phyloP scores from a whole-genome alignment of 2,329 filamentous ascomycete genomes.

The Triangularia verruculosa region DNA sequence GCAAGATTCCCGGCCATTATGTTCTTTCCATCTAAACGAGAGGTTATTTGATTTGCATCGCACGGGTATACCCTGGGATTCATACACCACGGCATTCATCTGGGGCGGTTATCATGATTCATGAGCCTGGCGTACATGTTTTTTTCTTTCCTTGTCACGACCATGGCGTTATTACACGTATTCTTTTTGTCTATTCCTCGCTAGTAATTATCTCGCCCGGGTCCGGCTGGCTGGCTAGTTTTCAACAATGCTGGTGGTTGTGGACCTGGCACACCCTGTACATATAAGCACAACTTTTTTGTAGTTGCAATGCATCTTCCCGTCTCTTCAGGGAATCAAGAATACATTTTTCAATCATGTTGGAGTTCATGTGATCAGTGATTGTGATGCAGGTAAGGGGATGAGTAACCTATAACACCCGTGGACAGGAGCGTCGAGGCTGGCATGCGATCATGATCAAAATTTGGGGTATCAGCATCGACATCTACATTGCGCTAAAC shows the following conservation, averaged over 20 bases:
- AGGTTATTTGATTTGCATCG: constrained; percentile 27
- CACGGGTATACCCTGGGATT: constrained; percentile 19
- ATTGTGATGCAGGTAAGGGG: background rate
- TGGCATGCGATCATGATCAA: background rate
- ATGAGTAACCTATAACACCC: no score
- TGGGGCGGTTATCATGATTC: constrained; percentile 25
- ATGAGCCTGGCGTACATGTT: constrained; percentile 14
- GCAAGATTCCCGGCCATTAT: constrained; percentile 71
- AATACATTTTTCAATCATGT: background rate
- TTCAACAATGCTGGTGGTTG: background rate
- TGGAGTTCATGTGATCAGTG: background rate
- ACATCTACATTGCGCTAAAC: background rate
- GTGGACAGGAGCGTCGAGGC: background rate
- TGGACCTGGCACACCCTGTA: background rate
- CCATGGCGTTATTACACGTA: constrained; percentile 8
- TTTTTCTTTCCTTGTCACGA: constrained; percentile 5
- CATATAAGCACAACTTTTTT: constrained; percentile 4
- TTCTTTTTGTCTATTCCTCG: constrained; percentile 1
- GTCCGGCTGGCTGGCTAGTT: constrained; percentile 3
- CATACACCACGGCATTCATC: constrained; percentile 14
- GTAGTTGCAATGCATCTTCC: constrained; percentile 13
- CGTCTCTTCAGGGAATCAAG: constrained; percentile 10
- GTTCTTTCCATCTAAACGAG: constrained; percentile 66
- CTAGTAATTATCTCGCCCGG: constrained; percentile 5
- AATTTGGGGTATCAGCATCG: background rate